These are phyloP conservation scores for Starmerella ratchasimensis DNA, from an alignment of 805 yeast genomes.

Conservation along the genomic window DNA sequence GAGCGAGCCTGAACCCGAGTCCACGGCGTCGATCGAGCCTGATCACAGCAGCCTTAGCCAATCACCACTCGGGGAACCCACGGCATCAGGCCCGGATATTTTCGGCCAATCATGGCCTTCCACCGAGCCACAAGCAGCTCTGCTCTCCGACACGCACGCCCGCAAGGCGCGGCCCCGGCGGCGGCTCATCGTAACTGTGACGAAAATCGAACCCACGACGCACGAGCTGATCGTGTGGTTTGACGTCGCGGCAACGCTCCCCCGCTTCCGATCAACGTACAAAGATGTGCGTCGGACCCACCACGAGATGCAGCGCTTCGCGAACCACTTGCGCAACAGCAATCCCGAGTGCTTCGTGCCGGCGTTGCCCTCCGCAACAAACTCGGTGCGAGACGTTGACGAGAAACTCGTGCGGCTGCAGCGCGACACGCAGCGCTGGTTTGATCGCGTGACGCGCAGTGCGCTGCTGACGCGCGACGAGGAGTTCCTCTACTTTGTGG, in stretches of 20 bases:
- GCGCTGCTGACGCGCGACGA: conserved; percentile 78
- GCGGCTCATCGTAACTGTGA: conserved; percentile 42
- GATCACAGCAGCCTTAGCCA: no score
- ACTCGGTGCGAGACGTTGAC: conserved; percentile 75
- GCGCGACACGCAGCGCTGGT: conserved; percentile 68
- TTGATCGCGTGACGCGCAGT: conserved; percentile 53
- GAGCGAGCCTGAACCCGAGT: background rate
- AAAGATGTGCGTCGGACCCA: conserved; percentile 69
- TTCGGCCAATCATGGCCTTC: no score
- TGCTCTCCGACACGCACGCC: background rate
- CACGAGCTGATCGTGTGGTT: conserved; percentile 66
- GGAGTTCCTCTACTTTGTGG: conserved; percentile 73
- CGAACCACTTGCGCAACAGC: conserved; percentile 62
- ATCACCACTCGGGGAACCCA: no score
- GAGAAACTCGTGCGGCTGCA: conserved; percentile 42
- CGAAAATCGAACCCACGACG: conserved; percentile 57
- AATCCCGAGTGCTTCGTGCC: conserved; percentile 91
- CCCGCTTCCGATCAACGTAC: conserved; percentile 63
- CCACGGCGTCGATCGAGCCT: background rate
- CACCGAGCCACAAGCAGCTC: background rate
- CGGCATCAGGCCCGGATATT: no score
- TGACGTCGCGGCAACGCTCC: conserved; percentile 54
- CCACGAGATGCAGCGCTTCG: conserved; percentile 61
- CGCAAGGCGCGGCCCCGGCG: conserved; percentile 22
- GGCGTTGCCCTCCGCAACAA: conserved; percentile 58